Evolutionary conservation across 768 basidiomycete species (phyloP).

Genomic region (Lentinula guzmanii): DNA sequence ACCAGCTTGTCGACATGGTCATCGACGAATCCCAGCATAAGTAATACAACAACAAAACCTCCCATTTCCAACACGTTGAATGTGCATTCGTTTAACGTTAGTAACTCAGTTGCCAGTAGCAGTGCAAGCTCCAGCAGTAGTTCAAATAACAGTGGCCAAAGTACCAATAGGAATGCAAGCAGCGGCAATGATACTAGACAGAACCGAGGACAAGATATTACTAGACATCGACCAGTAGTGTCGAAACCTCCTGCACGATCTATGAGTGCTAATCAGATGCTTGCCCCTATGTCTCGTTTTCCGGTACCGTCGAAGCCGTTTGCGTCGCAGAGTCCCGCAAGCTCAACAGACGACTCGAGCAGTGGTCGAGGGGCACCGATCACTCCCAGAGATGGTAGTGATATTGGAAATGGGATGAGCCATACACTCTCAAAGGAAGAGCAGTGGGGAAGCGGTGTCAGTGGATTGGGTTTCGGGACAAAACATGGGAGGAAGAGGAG

Average conservation of each 20-base stretch:
- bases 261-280: background rate
- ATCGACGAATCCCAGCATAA: background rate
- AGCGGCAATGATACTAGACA: background rate
- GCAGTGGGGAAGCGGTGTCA: slow-evolving; percentile 27
- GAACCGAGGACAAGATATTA: background rate
- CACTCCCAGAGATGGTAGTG: slow-evolving; percentile 78
- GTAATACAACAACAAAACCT: background rate
- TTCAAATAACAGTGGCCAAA: background rate
- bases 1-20: background rate
- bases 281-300: background rate
- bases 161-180: background rate
- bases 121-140: background rate
- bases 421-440: slow-evolving; percentile 14
- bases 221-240: background rate
- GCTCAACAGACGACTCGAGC: slow-evolving; percentile 82
- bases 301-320: slow-evolving; percentile 49
- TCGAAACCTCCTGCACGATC: background rate
- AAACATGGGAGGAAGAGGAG: slow-evolving; percentile 42
- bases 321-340: slow-evolving; percentile 65
- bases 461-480: slow-evolving; percentile 21
- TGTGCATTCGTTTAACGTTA: background rate
- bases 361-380: slow-evolving; percentile 61
- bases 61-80: background rate
- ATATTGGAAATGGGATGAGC: slow-evolving; percentile 29
- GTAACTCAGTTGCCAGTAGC: background rate